A percentile compares a stretch with the other conserved stretches of the same genome.
These are phyloP conservation scores for Aspergillus sp. DNA, from an alignment of 2,329 filamentous ascomycete species.

Conservation along the genomic window DNA sequence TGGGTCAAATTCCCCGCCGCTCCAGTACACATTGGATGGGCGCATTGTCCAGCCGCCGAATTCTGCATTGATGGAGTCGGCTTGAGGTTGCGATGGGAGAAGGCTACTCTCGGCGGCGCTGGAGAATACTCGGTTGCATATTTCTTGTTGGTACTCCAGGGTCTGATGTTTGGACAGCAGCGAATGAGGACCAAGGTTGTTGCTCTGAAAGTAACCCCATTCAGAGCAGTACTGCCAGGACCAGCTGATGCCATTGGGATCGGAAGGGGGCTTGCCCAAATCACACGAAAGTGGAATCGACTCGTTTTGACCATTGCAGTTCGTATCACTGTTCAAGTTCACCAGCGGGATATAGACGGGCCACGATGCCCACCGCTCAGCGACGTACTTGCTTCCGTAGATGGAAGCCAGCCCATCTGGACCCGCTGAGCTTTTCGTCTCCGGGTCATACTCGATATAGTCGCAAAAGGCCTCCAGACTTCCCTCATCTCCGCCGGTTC, in stretches of 20 bases:
- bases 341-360: conserved; percentile 31
- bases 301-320: conserved; percentile 31
- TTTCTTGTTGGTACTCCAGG: conserved; percentile 38
- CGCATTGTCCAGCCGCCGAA: conserved; percentile 50
- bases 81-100: conserved; percentile 39
- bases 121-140: conserved; percentile 48
- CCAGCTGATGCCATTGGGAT: conserved; percentile 41
- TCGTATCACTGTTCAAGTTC: conserved; percentile 36
- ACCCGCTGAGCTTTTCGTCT: conserved; percentile 30
- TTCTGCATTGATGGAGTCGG: conserved; percentile 35
- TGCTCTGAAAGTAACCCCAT: conserved; percentile 48
- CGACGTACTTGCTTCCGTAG: conserved; percentile 37
- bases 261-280: conserved; percentile 27
- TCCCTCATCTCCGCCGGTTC: conserved; percentile 32
- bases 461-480: conserved; percentile 42
- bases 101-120: conserved; percentile 32
- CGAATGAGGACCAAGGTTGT: conserved; percentile 45
- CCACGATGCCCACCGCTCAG: conserved; percentile 40
- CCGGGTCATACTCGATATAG: conserved; percentile 41
- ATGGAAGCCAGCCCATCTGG: conserved; percentile 37
- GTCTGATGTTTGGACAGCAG: conserved; percentile 46
- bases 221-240: conserved; percentile 52
- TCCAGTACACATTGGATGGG: conserved; percentile 50
- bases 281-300: conserved; percentile 29
- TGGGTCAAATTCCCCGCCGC: conserved; percentile 48